These are phyloP conservation scores for Hirsutella thompsonii DNA, from an alignment of 2,329 filamentous ascomycete genomes.

Conservation along the genomic window DNA sequence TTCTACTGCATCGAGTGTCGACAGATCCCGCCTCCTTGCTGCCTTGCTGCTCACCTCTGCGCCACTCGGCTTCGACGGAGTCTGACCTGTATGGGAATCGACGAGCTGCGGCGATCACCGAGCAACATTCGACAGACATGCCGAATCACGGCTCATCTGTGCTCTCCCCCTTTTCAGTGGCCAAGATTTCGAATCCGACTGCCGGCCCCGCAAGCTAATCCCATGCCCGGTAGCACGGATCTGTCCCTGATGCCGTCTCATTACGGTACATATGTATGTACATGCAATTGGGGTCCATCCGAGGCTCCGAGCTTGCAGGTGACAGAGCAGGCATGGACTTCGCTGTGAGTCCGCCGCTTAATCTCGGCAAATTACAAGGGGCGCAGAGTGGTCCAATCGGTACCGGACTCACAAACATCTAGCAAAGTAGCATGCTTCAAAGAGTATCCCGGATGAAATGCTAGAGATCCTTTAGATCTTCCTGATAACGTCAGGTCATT, in stretches of 20 bases:
- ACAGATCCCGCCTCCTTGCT: no score
- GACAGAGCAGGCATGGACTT: neutral
- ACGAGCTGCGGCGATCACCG: no score
- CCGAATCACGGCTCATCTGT: neutral
- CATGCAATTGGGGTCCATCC: neutral
- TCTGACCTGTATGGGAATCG: no score
- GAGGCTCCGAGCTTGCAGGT: neutral
- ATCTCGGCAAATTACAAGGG: neutral
- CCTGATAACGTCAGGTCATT: no score
- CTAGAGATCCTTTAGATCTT: no score
- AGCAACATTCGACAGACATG: neutral
- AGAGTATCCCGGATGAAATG: no score
- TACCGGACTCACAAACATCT: neutral
- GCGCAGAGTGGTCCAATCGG: neutral
- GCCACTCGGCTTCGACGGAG: no score
- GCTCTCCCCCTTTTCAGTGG: neutral
- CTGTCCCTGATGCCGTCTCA: neutral
- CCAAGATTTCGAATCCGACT: neutral
- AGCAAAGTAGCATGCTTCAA: neutral
- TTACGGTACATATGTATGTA: neutral
- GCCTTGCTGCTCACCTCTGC: no score
- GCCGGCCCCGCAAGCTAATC: neutral
- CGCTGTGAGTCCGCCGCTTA: neutral
- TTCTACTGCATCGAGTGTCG: no score
- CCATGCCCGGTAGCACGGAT: neutral